Evolutionary conservation across 2,329 filamentous ascomycete genomes (phyloP), one percentile per base, ranked within the genome.

Genomic region (Byssothecium circinans): DNA sequence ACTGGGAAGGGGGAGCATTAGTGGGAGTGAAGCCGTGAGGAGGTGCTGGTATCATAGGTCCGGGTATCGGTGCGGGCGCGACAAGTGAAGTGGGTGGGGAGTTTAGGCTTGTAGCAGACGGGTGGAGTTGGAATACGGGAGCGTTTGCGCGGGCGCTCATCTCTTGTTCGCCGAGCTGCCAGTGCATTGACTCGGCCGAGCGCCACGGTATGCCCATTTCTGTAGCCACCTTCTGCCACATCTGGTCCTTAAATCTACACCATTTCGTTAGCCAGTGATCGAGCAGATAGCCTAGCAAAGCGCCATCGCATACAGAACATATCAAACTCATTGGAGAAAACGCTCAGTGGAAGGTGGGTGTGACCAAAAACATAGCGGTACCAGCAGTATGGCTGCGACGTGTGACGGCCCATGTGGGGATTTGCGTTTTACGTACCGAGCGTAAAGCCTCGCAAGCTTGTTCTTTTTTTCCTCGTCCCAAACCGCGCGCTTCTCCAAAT

Each of bases 401-500:
- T 37, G 40, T 40, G 40, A 38, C 52, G 43, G 35, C 41, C 45
- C 44, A 53, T 45, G 41, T 41, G 46, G 42, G 38, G 37, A 42
- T 47, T 38, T 41, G 30, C 44, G 40, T 47, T 48, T 50, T 60
- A 69, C 69, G 50, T 70, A 96, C 92, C 94, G 89, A 75, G 96
- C 91, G 71, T 97, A 97, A 35, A 97, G 81, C 62, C 91, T 82
- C 30, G 92, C 92, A 41, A 97, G 84, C 75, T 95, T 96, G 74
- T 96, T 95, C 76, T 96, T 97, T 69, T 90, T 88, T 71, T 97
- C 92, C 66, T 97, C 94, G 64, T 96, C 91, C 91, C 92, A 97
- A 68, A 95, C 90, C 62, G 89, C 91, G 47, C 91, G 82, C 64
- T 91, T 83, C 72, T 99, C 94, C 43, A 96, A 82, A 69, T 97